A percentile compares a stretch with the other conserved stretches of the same genome.
These are phyloP conservation scores for Rhizophagus prolifer DNA, from an alignment of 192 early-diverging fungal species.

Conservation along the genomic window DNA sequence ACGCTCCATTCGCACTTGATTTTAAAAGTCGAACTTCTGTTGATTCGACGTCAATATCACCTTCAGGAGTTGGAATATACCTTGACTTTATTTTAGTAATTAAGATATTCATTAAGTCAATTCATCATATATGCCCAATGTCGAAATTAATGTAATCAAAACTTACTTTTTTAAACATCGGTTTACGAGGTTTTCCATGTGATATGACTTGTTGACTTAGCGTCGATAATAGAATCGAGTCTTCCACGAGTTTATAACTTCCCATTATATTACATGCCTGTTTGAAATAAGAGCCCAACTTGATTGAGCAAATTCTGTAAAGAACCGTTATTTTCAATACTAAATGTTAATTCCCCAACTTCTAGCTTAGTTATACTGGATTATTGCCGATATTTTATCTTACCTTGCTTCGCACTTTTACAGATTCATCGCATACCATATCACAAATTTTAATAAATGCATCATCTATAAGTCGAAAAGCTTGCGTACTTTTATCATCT, in stretches of 20 bases:
- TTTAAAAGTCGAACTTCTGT: conserved; percentile 71
- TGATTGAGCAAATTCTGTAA: conserved; percentile 8
- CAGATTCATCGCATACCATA: conserved; percentile 73
- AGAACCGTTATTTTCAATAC: conserved; percentile 13
- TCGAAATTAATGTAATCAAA: not conserved
- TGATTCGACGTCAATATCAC: conserved; percentile 67
- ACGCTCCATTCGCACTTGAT: conserved; percentile 86
- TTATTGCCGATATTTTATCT: not conserved
- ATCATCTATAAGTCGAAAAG: conserved; percentile 61
- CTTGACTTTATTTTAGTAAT: not conserved
- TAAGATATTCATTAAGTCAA: too few species aligned
- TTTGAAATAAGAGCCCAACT: conserved; percentile 13
- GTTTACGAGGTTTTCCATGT: conserved; percentile 30
- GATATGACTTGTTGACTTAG: conserved; percentile 82
- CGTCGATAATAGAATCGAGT: conserved; percentile 62
- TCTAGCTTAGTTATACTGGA: not conserved
- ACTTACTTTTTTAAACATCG: not conserved
- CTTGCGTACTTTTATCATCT: conserved; percentile 31
- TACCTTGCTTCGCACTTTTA: conserved; percentile 67
- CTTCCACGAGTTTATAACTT: conserved; percentile 61
- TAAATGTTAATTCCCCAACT: not conserved
- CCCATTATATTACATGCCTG: conserved; percentile 68
- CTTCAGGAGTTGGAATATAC: conserved; percentile 61
- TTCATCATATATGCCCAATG: too few species aligned
- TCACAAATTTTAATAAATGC: conserved; percentile 82